Percentiles rank a stretch among this genome's conserved stretches.
Conservation (phyloP, 495 filamentous ascomycete species). For the Podospora appendiculata region DNA sequence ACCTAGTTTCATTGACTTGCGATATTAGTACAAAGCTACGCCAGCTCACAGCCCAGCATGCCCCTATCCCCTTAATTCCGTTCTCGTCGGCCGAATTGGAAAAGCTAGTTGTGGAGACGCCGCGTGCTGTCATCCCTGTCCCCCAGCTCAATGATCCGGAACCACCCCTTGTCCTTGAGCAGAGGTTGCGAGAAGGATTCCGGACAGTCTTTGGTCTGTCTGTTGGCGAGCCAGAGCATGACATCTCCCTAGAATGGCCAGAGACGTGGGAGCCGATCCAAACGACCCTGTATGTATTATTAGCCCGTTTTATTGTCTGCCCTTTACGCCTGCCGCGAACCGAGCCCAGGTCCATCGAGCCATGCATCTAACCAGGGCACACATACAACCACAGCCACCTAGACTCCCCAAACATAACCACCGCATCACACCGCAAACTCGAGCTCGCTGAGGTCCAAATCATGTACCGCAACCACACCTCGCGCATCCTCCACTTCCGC, state of each 20-base stretch:
- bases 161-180: neutral
- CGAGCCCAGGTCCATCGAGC: neutral
- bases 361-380: too few species aligned
- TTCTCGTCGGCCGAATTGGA: too few species aligned
- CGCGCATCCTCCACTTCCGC: neutral
- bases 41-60: neutral
- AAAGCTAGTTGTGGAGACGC: too few species aligned
- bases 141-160: neutral
- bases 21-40: neutral
- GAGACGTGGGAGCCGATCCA: neutral
- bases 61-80: too few species aligned
- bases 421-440: neutral
- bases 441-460: neutral
- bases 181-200: neutral
- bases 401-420: too few species aligned
- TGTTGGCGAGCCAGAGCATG: neutral
- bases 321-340: neutral
- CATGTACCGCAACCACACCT: neutral
- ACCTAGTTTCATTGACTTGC: too few species aligned
- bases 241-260: neutral
- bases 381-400: neutral
- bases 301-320: neutral
- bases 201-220: neutral
- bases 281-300: neutral
- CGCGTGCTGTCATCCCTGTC: too few species aligned